phyloP scores from a whole-genome alignment of 2,329 filamentous ascomycete species.

The Rugonectria rugulosa region DNA sequence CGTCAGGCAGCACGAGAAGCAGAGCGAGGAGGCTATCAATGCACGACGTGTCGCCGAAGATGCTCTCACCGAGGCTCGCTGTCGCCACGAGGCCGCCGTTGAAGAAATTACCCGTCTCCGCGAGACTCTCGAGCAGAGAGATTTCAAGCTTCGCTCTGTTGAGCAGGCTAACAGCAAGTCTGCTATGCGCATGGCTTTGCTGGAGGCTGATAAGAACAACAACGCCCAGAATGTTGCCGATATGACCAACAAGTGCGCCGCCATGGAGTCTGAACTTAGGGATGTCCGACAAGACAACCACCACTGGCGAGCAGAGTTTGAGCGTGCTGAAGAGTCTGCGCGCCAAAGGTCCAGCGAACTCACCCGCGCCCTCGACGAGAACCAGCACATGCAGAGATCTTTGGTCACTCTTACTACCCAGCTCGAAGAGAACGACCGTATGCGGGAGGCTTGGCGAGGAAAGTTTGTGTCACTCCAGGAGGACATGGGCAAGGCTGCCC shows the following conservation, averaged over 20 bases:
- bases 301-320: conserved; percentile 69
- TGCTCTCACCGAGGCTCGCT: conserved; percentile 74
- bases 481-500: conserved; percentile 82
- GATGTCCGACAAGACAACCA: conserved; percentile 63
- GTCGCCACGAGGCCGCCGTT: conserved; percentile 71
- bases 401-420: conserved; percentile 79
- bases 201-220: conserved; percentile 72
- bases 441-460: conserved; percentile 82
- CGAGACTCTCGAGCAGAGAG: conserved; percentile 72
- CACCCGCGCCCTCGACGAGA: conserved; percentile 60
- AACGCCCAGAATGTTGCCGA: conserved; percentile 62
- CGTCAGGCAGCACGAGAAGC: conserved; percentile 68
- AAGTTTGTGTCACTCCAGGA: conserved; percentile 88
- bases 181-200: conserved; percentile 68
- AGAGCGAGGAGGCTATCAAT: conserved; percentile 69
- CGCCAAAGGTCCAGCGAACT: conserved; percentile 59
- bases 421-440: conserved; percentile 83
- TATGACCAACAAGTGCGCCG: conserved; percentile 62
- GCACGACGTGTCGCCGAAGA: conserved; percentile 74
- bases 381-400: conserved; percentile 76
- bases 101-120: conserved; percentile 76
- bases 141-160: conserved; percentile 68
- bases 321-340: conserved; percentile 61
- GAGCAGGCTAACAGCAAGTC: conserved; percentile 64
- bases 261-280: conserved; percentile 62